Base-by-base conservation (phyloP, 768 basidiomycete genomes). In the Hortiboletus flavorubellus region DNA sequence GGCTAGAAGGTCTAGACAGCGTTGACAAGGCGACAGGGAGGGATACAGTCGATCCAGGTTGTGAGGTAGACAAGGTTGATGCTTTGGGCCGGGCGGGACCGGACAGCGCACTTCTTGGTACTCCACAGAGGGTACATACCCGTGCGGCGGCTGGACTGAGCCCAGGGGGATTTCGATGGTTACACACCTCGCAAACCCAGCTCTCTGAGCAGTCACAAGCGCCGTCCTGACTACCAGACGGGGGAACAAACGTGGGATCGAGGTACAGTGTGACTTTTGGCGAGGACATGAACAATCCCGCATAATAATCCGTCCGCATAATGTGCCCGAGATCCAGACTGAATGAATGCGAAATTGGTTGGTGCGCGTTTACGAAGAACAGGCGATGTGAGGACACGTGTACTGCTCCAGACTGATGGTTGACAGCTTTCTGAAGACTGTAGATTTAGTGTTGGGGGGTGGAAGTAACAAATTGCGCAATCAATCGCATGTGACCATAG, bases 141-240 rank as follows among this genome's bases (percentile, higher is more conserved):
- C 76, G 78, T 3, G 87, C 79, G 18, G 83, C 82, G 2, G 82
- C 75, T 16, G 86, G 86, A 67, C 86, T 89, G 34, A 84, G 75
- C 2, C 88, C 88, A 33, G 87, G 85, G 3, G 87, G 81, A 70
- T 96, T 97, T 31, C 81, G 81, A 65, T 86, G 87, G 31, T 82
- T 89, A 69, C 95, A 98, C n/a, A 98, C 87, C 38, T 84, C 81
- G 63, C 95, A 98, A 67, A 86, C 80, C 93, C 93, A 95, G 55
- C 75, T 83, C 54, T 79, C 80, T 49, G 75, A 78, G 2, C 59
- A 66, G n/a, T 69, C 64, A 63, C 69, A 68, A 56, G 61, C 42
- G 31, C 68, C 62, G 59, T 64, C 71, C 68, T 59, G 69, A 60
- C 34, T 50, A 57, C 53, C 67, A 53, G 60, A 62, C 63, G 54